Conservation (phyloP, 768 basidiomycete species). For the Suillus paluster region DNA sequence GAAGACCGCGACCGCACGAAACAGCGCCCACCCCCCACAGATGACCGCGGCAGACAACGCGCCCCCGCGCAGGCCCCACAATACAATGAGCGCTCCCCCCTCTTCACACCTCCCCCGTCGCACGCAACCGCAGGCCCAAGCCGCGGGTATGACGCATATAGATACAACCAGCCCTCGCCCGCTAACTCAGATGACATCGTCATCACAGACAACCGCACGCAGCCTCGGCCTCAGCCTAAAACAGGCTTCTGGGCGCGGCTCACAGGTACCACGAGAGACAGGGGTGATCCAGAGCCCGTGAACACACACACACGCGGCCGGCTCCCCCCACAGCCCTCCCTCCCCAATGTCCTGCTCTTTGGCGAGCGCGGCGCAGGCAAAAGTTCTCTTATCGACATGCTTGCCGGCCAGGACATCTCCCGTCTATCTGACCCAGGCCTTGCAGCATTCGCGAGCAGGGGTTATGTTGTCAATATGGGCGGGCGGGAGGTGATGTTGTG, state of each 20-base stretch:
- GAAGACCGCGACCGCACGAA: background rate
- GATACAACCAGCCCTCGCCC: background rate
- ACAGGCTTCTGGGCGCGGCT: slow-evolving; percentile 1
- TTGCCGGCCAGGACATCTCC: slow-evolving; percentile 32
- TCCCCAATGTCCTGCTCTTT: slow-evolving; percentile 43
- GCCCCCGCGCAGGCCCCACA: background rate
- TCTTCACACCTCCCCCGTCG: background rate
- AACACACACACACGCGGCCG: background rate
- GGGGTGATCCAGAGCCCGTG: background rate
- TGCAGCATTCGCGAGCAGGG: slow-evolving; percentile 39
- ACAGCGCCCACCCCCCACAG: background rate
- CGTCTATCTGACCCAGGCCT: slow-evolving; percentile 34
- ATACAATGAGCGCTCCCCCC: slow-evolving; percentile 3
- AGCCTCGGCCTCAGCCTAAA: background rate
- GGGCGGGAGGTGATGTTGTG: slow-evolving; percentile 28
- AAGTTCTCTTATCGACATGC: slow-evolving; percentile 50
- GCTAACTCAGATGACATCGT: background rate
- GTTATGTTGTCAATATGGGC: slow-evolving; percentile 26
- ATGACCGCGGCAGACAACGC: background rate
- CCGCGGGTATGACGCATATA: background rate
- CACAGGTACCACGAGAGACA: background rate
- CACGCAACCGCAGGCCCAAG: background rate
- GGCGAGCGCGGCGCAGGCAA: slow-evolving; percentile 48
- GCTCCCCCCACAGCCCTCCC: slow-evolving; percentile 2
- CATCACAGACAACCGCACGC: background rate